Evolutionary conservation across 2,329 filamentous ascomycete genomes (phyloP), one percentile per base, ranked within the genome.

Genomic region (Penicillium sp.): DNA sequence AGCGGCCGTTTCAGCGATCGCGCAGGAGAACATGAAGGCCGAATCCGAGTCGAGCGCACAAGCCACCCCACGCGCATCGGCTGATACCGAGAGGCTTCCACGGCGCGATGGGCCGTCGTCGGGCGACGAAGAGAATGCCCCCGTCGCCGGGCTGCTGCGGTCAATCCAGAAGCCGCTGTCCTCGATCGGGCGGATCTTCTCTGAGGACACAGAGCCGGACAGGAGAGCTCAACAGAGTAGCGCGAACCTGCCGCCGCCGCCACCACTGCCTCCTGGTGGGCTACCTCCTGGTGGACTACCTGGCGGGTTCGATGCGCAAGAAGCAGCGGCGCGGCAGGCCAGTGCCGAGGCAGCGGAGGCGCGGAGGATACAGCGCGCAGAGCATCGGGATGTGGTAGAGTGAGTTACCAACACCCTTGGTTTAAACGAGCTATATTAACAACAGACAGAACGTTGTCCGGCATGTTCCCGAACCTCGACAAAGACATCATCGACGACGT

Each of bases 381-480:
- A 99, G 78, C 92, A 97, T 73, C 81, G 84, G 54, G 93, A 91
- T 65, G 86, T 99, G 7, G 93, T 97, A 2, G 94, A 97, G 75
- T 80, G 65, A 69, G 74, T 70, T n/a, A 35, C 30, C 16, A 3
- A 35, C 30, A 35, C 26, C n/a, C 23, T 55, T 48, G 50, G 26
- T 8, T 46, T 38, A n/a, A n/a, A n/a, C 2, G 35, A 14, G 24
- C 14, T 16, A 12, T 40, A 8, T 26, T 55, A 52, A 58, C 55
- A 21, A 33, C 18, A 20, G 7, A 20, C 45, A 79, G 77, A 74
- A 97, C 94, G 35, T 77, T 99, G 57, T 87, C 90, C 48, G 89
- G 91, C 65, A 99, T 99, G 94, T 99, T 99, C 71, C 94, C 94
- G 0, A 91, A 95, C 68, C 78, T 99, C 51, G 94, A 99, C 71